These are phyloP conservation scores for Chalaropsis ovoidea DNA, from an alignment of 2,329 filamentous ascomycete species.

Conservation along the genomic window DNA sequence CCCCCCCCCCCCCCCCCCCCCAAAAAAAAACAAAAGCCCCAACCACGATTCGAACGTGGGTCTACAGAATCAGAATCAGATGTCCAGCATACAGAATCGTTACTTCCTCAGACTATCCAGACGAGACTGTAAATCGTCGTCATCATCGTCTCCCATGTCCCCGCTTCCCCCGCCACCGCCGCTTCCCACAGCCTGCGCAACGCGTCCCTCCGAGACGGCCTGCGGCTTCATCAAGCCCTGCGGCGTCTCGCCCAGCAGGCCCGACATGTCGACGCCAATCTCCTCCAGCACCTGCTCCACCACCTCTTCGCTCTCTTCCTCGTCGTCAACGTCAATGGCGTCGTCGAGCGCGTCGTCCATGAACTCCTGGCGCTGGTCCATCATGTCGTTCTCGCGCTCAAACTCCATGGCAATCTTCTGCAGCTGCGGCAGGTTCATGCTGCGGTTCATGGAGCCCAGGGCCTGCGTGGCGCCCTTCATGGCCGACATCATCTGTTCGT, in stretches of 20 bases:
- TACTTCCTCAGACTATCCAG: conserved; percentile 71
- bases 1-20: too few species aligned
- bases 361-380: conserved; percentile 98
- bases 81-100: conserved; percentile 24
- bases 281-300: conserved; percentile 95
- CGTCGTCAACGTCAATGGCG: conserved; percentile 77
- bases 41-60: conserved; percentile 25
- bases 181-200: conserved; percentile 77
- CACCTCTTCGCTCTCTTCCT: conserved; percentile 93
- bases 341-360: conserved; percentile 99
- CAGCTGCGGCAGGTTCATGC: conserved; percentile 91
- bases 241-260: conserved; percentile 74
- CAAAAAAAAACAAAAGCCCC: conserved; percentile 9
- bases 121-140: conserved; percentile 88
- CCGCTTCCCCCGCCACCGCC: conserved; percentile 28
- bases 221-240: conserved; percentile 54
- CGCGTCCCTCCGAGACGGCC: conserved; percentile 59
- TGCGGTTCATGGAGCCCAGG: conserved; percentile 90
- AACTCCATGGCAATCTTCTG: conserved; percentile 99
- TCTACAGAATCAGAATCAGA: conserved; percentile 25
- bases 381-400: conserved; percentile 96
- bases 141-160: conserved; percentile 54
- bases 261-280: conserved; percentile 82
- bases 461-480: conserved; percentile 97
- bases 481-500: conserved; percentile 99